Evolutionary conservation across 2,329 filamentous ascomycete genomes (phyloP), one percentile per base, ranked within the genome.

Genomic region (Chrysoporthe puriensis): DNA sequence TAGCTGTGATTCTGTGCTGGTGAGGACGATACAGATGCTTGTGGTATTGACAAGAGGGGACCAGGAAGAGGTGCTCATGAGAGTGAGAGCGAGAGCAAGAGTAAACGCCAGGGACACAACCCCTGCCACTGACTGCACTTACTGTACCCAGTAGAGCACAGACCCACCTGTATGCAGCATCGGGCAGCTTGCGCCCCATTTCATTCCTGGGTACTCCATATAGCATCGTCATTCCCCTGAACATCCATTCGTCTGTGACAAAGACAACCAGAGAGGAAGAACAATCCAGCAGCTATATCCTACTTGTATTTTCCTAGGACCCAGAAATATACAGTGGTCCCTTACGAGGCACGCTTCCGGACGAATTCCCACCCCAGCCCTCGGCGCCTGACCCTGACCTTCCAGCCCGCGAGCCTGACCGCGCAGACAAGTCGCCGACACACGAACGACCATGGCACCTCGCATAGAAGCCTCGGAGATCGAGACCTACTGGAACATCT

Each of bases 401-500:
- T 16, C 54, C 32, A 9, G 40, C 14, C 44, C 13, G 44, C 5
- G 34, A 21, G 14, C 54, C 32, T 40, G 34, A 36, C 13, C n/a
- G 34, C 54, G 54, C 54, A 57, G 54, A n/a, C 54, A 40, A 21
- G 9, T 4, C 26, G 42, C 50, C n/a, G 9, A 57, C 32, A 16
- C 3, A 46, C 34, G 36, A 42, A 26, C 46, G 43, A 78, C 67
- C 73, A 88, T 88, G 85, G 81, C 86, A 72, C 86, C 86, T 75
- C 85, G 86, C 76, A 89, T 89, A 76, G 86, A 89, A 77, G 79
- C 86, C 65, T 81, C 85, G 74, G 86, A 89, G 77, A 86, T 89
- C 73, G 86, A 89, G 73, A 89, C 86, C 63, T 89, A 89, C 77
- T 89, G 86, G 86, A 88, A 88, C 76, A 89, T 89, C 77, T 89